Evolutionary conservation across 192 early-diverging fungal genomes (phyloP).

Genomic region (Coemansia reversa): DNA sequence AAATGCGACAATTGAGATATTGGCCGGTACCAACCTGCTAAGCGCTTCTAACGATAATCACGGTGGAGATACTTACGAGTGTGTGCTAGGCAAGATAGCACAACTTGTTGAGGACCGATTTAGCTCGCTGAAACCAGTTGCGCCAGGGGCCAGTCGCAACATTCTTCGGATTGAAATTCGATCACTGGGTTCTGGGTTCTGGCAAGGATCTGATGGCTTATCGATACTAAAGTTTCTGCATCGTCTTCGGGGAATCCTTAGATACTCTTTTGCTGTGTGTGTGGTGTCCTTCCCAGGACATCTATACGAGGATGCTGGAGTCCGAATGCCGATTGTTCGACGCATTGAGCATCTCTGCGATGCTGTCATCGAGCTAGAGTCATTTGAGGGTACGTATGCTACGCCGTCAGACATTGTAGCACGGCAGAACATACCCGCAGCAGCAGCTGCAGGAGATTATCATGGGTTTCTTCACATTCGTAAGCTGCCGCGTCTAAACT

Average conservation of each 20-base stretch:
- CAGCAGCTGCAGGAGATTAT: conserved; percentile 67
- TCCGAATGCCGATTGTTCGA: conserved; percentile 56
- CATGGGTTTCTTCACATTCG: conserved; percentile 87
- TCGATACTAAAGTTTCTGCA: conserved; percentile 68
- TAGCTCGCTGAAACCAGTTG: conserved; percentile 52
- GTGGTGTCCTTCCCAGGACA: conserved; percentile 81
- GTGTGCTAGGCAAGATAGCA: conserved; percentile 54
- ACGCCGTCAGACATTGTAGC: conserved; percentile 52
- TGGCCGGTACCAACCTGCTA: conserved; percentile 41
- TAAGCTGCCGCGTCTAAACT: conserved; percentile 76
- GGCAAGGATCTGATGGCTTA: conserved; percentile 63
- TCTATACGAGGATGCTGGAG: conserved; percentile 60
- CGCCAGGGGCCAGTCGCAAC: conserved; percentile 54
- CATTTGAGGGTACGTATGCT: conserved; percentile 75
- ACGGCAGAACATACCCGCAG: conserved; percentile 52
- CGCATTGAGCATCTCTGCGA: conserved; percentile 80
- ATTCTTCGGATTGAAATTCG: conserved; percentile 79
- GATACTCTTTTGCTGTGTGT: conserved; percentile 71
- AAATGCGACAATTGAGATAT: conserved; percentile 53
- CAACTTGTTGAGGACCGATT: conserved; percentile 66
- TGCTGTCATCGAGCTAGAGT: conserved; percentile 86
- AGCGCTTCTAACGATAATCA: conserved; percentile 10
- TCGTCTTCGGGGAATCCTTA: conserved; percentile 71
- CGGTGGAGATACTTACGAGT: conserved; percentile 35
- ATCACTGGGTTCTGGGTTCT: conserved; percentile 77